Evolutionary conservation across 768 basidiomycete genomes (phyloP), one percentile per base, ranked within the genome.

Genomic region (Mycena alexandri): DNA sequence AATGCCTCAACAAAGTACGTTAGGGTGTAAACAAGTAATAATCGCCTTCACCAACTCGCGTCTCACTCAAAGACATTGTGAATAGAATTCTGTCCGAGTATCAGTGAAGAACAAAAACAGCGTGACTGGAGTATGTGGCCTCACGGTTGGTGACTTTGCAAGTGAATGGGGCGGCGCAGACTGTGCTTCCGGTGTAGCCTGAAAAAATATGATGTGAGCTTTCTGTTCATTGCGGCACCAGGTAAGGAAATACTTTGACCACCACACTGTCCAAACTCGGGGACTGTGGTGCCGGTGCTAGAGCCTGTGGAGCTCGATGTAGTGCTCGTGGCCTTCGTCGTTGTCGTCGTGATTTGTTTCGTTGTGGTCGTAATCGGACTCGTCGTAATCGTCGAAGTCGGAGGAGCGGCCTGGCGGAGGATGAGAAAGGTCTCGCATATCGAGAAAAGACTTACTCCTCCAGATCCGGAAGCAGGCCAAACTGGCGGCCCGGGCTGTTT

Each of bases 401-500:
- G 54, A n/a, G 21, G 62, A 48, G 12, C 22, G 36, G 22, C 17
- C 21, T 7, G 46, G 24, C 5, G 50, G 16, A 13, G 38, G 19
- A 17, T 14, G 55, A 11, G 17, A 46, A 16, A 17, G 54, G 22
- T 24, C 4, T 38, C 0, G 22, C 29, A 14, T 36, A 29, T 29
- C 17, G 14, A 38, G 24, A 48, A 5, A 21, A 3, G 5, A 22
- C 43, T 41, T 5, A 55, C 42, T 19, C 22, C 25, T 38, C 34
- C 29, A 3, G 29, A 29, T 29, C 29, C 29, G 8, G 22, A 36
- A 3, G 14, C 64, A 6, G 65, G 52, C 67, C 67, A 69, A 7
- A 69, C 34, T 5, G 67, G 21, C 3, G 69, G 69, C 17, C 69
- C 69, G 24, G 69, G 69, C 58, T 71, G 56, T 12, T 17, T 46